Evolutionary conservation across 441 rosid species (phyloP), one percentile per base, ranked within the genome.

Genomic region (Gossypium schwendimanii): DNA sequence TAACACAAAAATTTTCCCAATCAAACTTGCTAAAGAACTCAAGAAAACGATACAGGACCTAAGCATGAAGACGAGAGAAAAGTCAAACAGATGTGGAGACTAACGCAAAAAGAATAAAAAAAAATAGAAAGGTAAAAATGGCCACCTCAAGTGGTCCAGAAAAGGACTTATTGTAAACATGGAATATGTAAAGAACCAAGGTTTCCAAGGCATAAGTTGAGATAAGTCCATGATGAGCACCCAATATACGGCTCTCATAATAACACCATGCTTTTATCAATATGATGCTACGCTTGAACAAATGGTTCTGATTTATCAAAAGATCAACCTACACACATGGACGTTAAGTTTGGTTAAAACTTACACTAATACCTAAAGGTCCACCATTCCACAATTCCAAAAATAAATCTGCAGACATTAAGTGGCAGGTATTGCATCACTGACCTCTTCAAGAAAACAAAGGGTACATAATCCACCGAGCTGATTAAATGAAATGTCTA

Each of bases 251-350:
- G 81, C 99, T 95, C 87, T 95, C 99, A 78, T 95, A 95, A 79
- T 95, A 95, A 87, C 99, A 95, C 99, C 99, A 95, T 7, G 99
- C 99, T 76, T 95, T 95, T 71, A 95, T 91, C 87, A 95, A 79
- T 77, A 95, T 93, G 74, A 95, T 93, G 84, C 99, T 95, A 69
- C 96, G 89, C 81, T 95, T 95, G 87, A 95, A 93, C 69, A 95
- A 85, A 84, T 95, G 98, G 75, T 87, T 81, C 70, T 90, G 92
- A 77, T 82, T 85, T 75, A 95, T 91, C 87, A 84, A 73, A 79
- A 82, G 75, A 80, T 95, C 99, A 79, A 93, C 97, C 99, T 95
- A 78, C 79, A 84, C 14, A 63, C 61, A 78, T 2, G 39, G 75
- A 72, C 18, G 49, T 31, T 49, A 65, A 61, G 49, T 77, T 69